phyloP scores from a whole-genome alignment of 2,329 filamentous ascomycete genomes.

The Pyricularia grisea region DNA sequence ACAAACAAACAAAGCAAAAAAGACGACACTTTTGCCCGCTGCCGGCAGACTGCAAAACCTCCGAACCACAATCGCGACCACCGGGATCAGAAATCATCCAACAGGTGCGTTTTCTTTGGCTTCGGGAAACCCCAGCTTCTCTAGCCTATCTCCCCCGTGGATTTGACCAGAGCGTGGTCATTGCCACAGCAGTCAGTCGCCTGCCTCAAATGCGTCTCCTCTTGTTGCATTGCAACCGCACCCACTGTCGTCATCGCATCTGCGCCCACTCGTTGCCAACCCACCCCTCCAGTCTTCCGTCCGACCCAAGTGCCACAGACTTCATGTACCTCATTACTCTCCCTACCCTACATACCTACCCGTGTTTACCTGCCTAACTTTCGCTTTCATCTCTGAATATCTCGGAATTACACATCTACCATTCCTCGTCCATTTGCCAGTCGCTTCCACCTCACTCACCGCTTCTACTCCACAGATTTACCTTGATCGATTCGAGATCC shows the following conservation, averaged over 20 bases:
- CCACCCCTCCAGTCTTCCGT: not conserved
- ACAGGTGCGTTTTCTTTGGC: conserved; percentile 1
- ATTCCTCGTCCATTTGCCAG: not conserved
- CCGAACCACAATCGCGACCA: not conserved
- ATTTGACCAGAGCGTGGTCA: not conserved
- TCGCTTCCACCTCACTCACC: not conserved
- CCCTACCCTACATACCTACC: not conserved
- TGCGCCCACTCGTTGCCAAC: conserved; percentile 10
- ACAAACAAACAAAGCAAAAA: conserved; percentile 2
- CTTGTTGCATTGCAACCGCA: conserved; percentile 1
- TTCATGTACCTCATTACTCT: not conserved
- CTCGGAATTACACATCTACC: not conserved
- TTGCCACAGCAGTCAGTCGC: not conserved
- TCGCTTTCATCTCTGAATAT: not conserved
- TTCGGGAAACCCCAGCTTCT: not conserved
- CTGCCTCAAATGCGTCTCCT: not conserved
- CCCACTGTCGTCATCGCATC: conserved; percentile 18
- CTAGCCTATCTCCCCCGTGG: not conserved
- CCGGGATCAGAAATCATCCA: not conserved
- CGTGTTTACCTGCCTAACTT: not conserved
- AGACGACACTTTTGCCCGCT: not conserved
- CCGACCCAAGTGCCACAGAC: not conserved
- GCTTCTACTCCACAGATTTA: not conserved
- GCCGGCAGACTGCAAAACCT: not conserved
- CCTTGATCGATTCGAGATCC: not conserved